Evolutionary conservation across 371 early-diverging fungal genomes (phyloP).

Genomic region (Lichtheimia ornata): DNA sequence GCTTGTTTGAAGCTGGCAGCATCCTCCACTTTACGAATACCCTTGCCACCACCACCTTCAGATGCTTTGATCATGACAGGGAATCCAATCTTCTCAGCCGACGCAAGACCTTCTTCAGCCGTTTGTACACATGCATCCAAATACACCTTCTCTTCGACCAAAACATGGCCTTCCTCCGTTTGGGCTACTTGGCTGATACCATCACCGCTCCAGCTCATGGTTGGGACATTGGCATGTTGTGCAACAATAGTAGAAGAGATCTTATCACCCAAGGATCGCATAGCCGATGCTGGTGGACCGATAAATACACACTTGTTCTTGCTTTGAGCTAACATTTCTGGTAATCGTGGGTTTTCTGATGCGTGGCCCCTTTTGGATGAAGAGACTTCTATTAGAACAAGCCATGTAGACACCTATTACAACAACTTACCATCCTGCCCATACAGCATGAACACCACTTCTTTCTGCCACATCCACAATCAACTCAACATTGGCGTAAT

Average conservation of each 20-base stretch:
- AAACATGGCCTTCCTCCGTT: slow-evolving; percentile 72
- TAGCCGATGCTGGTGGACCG: slow-evolving; percentile 97
- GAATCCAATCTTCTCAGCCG: slow-evolving; percentile 89
- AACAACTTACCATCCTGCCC: slow-evolving; percentile 66
- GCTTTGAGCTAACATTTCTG: slow-evolving; percentile 84
- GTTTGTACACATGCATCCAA: slow-evolving; percentile 77
- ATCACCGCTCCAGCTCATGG: slow-evolving; percentile 94
- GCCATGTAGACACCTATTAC: too few species aligned
- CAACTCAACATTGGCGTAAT: slow-evolving; percentile 97
- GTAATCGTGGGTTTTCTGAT: slow-evolving; percentile 96
- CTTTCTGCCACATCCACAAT: slow-evolving; percentile 98
- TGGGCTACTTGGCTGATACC: slow-evolving; percentile 72
- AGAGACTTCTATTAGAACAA: background rate
- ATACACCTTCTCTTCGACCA: slow-evolving; percentile 82
- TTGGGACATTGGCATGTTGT: slow-evolving; percentile 94
- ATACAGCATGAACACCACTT: slow-evolving; percentile 85
- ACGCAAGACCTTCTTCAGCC: slow-evolving; percentile 75
- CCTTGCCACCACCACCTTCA: slow-evolving; percentile 99
- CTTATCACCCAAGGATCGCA: slow-evolving; percentile 98
- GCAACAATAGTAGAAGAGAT: slow-evolving; percentile 98
- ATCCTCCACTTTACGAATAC: slow-evolving; percentile 90
- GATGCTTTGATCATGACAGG: slow-evolving; percentile 99
- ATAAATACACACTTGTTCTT: slow-evolving; percentile 90
- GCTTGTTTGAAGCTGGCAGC: slow-evolving; percentile 73
- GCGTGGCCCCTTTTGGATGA: slow-evolving; percentile 92